Percentiles rank a stretch among this genome's conserved stretches.
Evolutionary conservation across 192 early-diverging fungal genomes (phyloP).

Genomic region (Funneliformis mosseae): DNA sequence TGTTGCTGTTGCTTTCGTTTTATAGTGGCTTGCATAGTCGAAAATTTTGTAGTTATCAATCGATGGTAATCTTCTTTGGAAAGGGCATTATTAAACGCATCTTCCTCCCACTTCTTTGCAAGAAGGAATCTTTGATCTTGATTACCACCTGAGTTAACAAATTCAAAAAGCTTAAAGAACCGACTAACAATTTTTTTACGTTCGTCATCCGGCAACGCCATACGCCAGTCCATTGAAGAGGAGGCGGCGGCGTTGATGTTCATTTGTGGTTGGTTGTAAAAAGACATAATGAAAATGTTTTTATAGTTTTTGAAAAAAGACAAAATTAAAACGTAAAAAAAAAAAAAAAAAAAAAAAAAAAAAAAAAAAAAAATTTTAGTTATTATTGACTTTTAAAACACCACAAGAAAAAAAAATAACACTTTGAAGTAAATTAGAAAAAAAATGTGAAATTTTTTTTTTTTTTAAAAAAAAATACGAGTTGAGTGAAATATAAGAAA

Average conservation of each 20-base stretch:
- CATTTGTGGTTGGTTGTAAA: background rate
- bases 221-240: background rate
- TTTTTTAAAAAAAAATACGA: too few relatives aligned
- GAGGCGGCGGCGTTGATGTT: background rate
- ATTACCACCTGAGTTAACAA: background rate
- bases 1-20: background rate
- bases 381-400: too few relatives aligned
- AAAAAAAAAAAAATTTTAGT: too few relatives aligned
- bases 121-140: background rate
- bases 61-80: slow-evolving; percentile 8
- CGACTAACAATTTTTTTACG: background rate
- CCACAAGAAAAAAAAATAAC: too few relatives aligned
- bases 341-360: too few relatives aligned
- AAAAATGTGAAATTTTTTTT: too few relatives aligned
- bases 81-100: background rate
- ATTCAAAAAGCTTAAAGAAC: background rate
- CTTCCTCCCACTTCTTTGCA: background rate
- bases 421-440: too few relatives aligned
- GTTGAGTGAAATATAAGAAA: too few relatives aligned
- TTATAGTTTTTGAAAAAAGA: background rate
- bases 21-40: background rate
- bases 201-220: background rate
- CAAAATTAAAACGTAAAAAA: background rate
- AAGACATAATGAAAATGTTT: background rate
- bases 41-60: background rate